Evolutionary conservation across 768 basidiomycete species (phyloP), one percentile per base, ranked within the genome.

Genomic region (Termitomyces sp.): DNA sequence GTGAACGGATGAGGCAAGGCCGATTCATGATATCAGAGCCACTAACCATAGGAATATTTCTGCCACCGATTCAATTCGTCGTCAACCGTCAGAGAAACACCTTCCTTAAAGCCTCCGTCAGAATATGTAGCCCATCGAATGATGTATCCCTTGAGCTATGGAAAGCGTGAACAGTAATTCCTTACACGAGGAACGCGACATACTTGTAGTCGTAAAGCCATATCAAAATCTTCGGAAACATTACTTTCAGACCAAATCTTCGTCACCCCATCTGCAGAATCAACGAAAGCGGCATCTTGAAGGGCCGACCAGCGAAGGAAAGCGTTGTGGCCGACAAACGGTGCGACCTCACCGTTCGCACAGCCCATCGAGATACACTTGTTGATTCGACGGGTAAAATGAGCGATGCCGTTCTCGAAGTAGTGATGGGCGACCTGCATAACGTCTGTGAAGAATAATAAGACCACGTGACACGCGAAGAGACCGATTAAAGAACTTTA

Each of bases 61-160:
- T 94, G 91, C 94, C 94, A 96, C 2, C 94, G 71, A 62, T 94
- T 94, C 9, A 96, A 73, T 67, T 96, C 94, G 63, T 96, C 94
- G 49, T 94, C 91, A 52, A 85, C 85, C 0, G 94, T 94, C 15
- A 96, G 74, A 0, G 88, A 90, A 18, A 96, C 93, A 58, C 94
- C 94, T 64, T 96, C 94, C 72, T 93, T 89, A 76, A 94, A 95
- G 2, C 83, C 88, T 45, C 91, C 85, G 20, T 88, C 79, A 1
- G 84, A 87, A 68, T 95, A 95, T 0, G 89, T 90, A 27, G 91
- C 87, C 92, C 89, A 88, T 42, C 88, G 85, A 59, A 91, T 89
- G 59, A 81, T 83, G 65, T 89, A 91, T 0, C 86, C 88, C 63
- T 83, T 73, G 44, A 82, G 63, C 72, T 79, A 56, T 27, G 11